These are phyloP conservation scores for Epicoccum nigrum DNA, from an alignment of 2,329 filamentous ascomycete species.

Conservation along the genomic window DNA sequence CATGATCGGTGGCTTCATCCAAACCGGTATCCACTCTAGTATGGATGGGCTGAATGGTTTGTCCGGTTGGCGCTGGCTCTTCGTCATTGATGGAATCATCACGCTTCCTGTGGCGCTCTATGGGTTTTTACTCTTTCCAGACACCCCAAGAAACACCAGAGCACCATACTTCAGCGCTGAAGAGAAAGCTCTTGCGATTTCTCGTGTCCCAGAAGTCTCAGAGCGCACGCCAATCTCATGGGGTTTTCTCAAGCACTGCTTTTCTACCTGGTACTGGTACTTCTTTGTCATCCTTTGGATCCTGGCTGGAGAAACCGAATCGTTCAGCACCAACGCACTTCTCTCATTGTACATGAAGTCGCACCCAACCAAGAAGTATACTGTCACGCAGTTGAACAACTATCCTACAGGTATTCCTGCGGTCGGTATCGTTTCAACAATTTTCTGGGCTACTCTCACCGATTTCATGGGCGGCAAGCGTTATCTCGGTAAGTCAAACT, in stretches of 20 bases:
- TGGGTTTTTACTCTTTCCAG: conserved; percentile 57
- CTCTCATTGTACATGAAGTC: conserved; percentile 59
- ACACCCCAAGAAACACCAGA: conserved; percentile 51
- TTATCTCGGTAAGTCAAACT: conserved; percentile 57
- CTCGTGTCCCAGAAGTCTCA: conserved; percentile 52
- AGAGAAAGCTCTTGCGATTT: conserved; percentile 53
- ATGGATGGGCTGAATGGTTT: conserved; percentile 58
- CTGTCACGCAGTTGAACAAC: conserved; percentile 59
- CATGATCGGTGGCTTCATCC: conserved; percentile 68
- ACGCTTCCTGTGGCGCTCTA: conserved; percentile 63
- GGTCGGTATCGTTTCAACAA: conserved; percentile 61
- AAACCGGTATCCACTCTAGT: conserved; percentile 57
- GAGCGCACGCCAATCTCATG: conserved; percentile 55
- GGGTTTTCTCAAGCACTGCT: conserved; percentile 60
- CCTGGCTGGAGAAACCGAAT: conserved; percentile 74
- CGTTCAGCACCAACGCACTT: conserved; percentile 69
- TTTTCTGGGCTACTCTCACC: conserved; percentile 73
- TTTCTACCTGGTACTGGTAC: conserved; percentile 69
- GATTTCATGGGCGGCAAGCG: conserved; percentile 68
- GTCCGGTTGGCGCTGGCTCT: conserved; percentile 60
- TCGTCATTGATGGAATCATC: conserved; percentile 59
- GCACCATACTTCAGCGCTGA: conserved; percentile 51
- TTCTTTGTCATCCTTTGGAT: conserved; percentile 71
- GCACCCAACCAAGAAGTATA: conserved; percentile 54
- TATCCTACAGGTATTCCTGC: conserved; percentile 61